Evolutionary conservation across 768 basidiomycete genomes (phyloP), one percentile per base, ranked within the genome.

Genomic region (Royoungia palumana): DNA sequence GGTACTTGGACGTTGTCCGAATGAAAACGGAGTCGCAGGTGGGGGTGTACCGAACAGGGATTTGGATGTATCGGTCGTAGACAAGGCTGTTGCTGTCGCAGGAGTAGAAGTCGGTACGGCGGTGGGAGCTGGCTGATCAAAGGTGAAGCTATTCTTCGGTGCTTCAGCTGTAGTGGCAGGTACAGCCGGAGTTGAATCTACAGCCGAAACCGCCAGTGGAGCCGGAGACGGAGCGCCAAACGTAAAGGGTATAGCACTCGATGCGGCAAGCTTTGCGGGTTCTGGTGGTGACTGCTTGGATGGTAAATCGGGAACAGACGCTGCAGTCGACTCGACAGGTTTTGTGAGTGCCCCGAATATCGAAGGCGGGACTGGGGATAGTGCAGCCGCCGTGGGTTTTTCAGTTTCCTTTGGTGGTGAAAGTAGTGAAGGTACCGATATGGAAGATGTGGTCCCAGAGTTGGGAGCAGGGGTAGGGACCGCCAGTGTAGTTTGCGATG

Each of bases 1-100:
- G 10, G 62, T 55, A 16, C 37, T 55, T 7, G 60, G 60, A 22
- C 56, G 51, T 41, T 54, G 60, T 12, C 72, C 74, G 54, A 85
- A 83, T 6, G 72, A 60, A 58, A 83, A 83, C 14, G 67, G 44
- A 40, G 58, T 54, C 34, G 50, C 28, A 46, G 62, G 56, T 30
- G 56, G 47, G 35, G 61, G 59, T 10, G 58, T 51, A 27, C 71
- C 68, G 40, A 81, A 79, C 7, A 69, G 24, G 2, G 77, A 66
- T 56, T 80, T 78, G 0, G 75, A 63, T 0, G 70, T 58, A 21
- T 78, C 73, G 9, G 64, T 35, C 16, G 66, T 40, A 14, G 64
- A 41, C 14, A 48, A 39, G 14, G 48, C 38, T 17, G 16, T 37
- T 41, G n/a, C 46, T 4, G 58, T 28, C 16, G 45, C 27, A 13